Percentiles rank a stretch among this genome's conserved stretches.
phyloP scores from a whole-genome alignment of 2,329 filamentous ascomycete species.

The Aureobasidium sp. region DNA sequence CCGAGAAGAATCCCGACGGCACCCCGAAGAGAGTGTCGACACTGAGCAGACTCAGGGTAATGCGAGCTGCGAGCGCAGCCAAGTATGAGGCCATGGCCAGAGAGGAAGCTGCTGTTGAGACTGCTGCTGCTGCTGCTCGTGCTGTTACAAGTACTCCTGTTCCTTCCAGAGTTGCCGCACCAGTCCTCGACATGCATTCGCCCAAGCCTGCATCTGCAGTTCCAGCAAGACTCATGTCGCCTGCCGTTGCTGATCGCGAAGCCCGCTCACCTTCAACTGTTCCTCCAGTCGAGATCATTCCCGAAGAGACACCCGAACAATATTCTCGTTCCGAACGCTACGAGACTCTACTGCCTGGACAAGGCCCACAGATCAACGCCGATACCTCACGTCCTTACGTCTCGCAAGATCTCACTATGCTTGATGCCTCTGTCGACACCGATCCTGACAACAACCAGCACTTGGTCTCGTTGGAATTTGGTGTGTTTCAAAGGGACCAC shows the following conservation, averaged over 20 bases:
- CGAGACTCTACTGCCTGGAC: slow-evolving; percentile 25
- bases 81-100: neutral
- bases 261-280: slow-evolving; percentile 26
- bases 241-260: slow-evolving; percentile 12
- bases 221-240: slow-evolving; percentile 5
- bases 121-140: neutral
- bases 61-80: neutral
- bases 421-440: neutral
- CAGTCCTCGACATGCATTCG: neutral
- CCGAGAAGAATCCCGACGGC: neutral
- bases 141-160: neutral
- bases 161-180: neutral
- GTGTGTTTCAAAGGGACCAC: slow-evolving; percentile 24
- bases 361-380: slow-evolving; percentile 9
- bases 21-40: neutral
- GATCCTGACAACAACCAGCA: slow-evolving; percentile 12
- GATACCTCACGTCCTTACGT: neutral
- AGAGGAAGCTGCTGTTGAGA: neutral
- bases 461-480: slow-evolving; percentile 23
- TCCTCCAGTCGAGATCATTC: slow-evolving; percentile 22
- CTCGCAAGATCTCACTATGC: neutral
- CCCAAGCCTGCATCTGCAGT: slow-evolving; percentile 12
- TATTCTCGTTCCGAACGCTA: slow-evolving; percentile 27
- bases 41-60: neutral
- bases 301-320: slow-evolving; percentile 23